Evolutionary conservation across 1,284 basidiomycete species (phyloP), one percentile per base, ranked within the genome.

Genomic region (Uromyces viciae-fabae): DNA sequence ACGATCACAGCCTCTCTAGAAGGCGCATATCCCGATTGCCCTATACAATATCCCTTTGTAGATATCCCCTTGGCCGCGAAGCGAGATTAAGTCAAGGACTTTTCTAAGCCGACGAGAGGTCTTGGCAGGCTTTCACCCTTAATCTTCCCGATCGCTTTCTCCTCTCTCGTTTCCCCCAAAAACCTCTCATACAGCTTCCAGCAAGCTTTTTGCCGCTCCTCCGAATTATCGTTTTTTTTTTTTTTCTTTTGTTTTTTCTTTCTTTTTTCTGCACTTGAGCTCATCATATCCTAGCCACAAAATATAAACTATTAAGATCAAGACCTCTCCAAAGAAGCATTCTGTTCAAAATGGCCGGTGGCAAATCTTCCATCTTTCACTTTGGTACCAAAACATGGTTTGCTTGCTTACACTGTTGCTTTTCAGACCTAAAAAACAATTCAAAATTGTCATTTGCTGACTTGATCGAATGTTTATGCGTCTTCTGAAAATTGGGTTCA

Each of bases 181-280:
- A 3, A 22, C 36, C 56, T n/a, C 3, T 25, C 22, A 3, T 17
- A 15, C 22, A 11, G 11, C 46, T 71, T 15, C 43, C 14, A 43
- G 22, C n/a, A 17, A 75, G 82, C 80, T 28, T 81, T 82, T 79
- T 82, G 82, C 64, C 81, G 78, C 19, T 7, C 33, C 38, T 43
- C 36, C 38, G 36, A 22, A 43, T 19, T 25, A 33, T 40, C 42
- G 66, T n/a, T 66, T 43, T 36, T 5, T 19, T 25, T 22, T 46
- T 43, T 17, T 17, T 69, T 46, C 66, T 69, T 69, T 31, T 17
- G 11, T 40, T 43, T 31, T 43, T n/a, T 62, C 54, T 19, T 42
- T 62, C 76, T 15, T 38, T 43, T 31, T 25, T 7, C 17, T 28
- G 25, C 58, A 52, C n/a, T 33, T 0, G 40, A 42, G 54, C 33